Conservation (phyloP, 345 rosid genomes). For the Acer campestre region DNA sequence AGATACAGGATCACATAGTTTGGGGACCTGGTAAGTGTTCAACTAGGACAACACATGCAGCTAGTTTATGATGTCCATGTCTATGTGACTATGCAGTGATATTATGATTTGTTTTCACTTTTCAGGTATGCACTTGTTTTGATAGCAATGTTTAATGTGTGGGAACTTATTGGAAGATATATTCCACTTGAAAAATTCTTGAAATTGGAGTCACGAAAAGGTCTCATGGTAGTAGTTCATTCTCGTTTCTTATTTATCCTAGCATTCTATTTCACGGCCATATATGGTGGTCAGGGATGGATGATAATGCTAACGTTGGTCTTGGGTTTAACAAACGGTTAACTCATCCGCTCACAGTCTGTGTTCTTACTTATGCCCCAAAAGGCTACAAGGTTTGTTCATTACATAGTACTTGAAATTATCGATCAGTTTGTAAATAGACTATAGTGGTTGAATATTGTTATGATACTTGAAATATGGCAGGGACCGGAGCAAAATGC, state of each 20-base stretch:
- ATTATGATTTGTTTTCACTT: not conserved
- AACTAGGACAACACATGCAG: too few species aligned
- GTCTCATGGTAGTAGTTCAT: not conserved
- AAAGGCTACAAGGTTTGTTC: slow-evolving; percentile 62
- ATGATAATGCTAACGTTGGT: slow-evolving; percentile 71
- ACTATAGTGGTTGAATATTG: too few species aligned
- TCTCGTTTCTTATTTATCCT: not conserved
- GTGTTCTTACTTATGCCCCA: slow-evolving; percentile 77
- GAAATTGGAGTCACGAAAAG: not conserved
- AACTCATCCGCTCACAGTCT: slow-evolving; percentile 84
- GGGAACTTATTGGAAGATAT: slow-evolving; percentile 71
- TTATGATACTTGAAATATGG: too few species aligned
- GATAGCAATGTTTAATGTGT: slow-evolving; percentile 59
- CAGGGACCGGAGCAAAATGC: slow-evolving; percentile 91
- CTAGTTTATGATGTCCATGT: too few species aligned
- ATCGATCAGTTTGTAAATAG: too few species aligned
- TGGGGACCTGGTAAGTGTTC: slow-evolving; percentile 56
- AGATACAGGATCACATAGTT: slow-evolving; percentile 65
- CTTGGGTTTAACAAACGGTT: slow-evolving; percentile 75
- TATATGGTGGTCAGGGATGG: slow-evolving; percentile 51
- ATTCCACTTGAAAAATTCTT: slow-evolving; percentile 31
- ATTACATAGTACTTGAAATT: too few species aligned
- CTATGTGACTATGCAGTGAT: too few species aligned
- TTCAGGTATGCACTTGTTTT: slow-evolving; percentile 74
- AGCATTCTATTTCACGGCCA: not conserved